These are phyloP conservation scores for Ogataea philodendri DNA, from an alignment of 805 yeast species.

Conservation along the genomic window DNA sequence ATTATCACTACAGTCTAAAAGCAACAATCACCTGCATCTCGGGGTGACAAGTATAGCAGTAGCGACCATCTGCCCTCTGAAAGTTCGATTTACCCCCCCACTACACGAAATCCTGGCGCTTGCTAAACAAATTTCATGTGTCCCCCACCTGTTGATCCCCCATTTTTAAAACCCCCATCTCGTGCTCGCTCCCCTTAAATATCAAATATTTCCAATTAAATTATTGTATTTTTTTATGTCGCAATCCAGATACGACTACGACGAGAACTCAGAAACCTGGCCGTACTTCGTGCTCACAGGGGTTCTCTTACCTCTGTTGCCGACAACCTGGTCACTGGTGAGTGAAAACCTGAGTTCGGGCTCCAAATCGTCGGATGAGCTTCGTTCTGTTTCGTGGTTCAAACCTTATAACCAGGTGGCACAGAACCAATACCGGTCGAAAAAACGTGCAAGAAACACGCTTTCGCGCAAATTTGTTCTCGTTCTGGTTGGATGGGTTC, in stretches of 20 bases:
- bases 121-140: too few relatives aligned
- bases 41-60: too few relatives aligned
- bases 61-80: too few relatives aligned
- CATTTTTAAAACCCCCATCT: too few relatives aligned
- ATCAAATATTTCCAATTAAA: conserved; percentile 5
- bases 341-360: conserved; percentile 3
- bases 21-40: too few relatives aligned
- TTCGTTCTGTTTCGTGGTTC: conserved; percentile 30
- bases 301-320: conserved; percentile 63
- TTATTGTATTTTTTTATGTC: conserved; percentile 35
- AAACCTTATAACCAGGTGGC: conserved; percentile 35
- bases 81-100: too few relatives aligned
- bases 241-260: conserved; percentile 68
- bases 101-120: too few relatives aligned
- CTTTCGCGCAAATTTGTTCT: conserved; percentile 33
- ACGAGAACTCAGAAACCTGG: conserved; percentile 90
- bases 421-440: conserved; percentile 31
- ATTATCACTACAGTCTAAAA: too few relatives aligned
- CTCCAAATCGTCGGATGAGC: conserved; percentile 12
- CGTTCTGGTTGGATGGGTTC: conserved; percentile 59
- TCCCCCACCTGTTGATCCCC: too few relatives aligned
- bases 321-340: conserved; percentile 38
- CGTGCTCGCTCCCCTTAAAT: too few relatives aligned
- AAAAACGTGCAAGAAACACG: conserved; percentile 29
- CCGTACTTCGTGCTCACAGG: conserved; percentile 83